These are phyloP conservation scores for Phoma herbarum DNA, from an alignment of 2,329 filamentous ascomycete species.

Conservation along the genomic window DNA sequence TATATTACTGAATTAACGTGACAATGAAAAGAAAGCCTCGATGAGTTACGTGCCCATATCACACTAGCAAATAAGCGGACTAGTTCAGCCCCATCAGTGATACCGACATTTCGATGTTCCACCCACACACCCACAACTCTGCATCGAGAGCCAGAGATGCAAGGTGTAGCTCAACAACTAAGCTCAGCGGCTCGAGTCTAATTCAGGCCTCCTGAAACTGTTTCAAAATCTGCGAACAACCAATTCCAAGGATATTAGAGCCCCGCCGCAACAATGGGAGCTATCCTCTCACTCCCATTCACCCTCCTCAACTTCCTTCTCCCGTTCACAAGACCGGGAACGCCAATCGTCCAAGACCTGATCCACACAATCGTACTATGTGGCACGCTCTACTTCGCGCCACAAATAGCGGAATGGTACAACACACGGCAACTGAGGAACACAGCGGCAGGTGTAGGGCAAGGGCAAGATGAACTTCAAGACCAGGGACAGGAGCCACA, in stretches of 20 bases:
- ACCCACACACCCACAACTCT: slow-evolving; percentile 1
- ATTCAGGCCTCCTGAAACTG: too few species aligned
- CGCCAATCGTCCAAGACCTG: slow-evolving; percentile 58
- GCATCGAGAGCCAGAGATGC: background rate
- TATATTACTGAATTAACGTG: too few species aligned
- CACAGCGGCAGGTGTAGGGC: slow-evolving; percentile 7
- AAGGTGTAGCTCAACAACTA: background rate
- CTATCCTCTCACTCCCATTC: slow-evolving; percentile 39
- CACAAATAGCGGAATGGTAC: slow-evolving; percentile 56
- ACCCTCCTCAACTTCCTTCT: slow-evolving; percentile 55
- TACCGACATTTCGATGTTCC: slow-evolving; percentile 6
- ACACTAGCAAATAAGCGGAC: background rate
- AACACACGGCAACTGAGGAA: slow-evolving; percentile 30
- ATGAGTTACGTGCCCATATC: background rate
- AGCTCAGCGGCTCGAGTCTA: too few species aligned
- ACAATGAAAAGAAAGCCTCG: background rate
- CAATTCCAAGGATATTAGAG: background rate
- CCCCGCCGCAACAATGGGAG: slow-evolving; percentile 38
- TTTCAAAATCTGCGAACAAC: background rate
- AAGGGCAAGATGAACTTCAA: background rate
- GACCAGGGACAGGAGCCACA: slow-evolving; percentile 5
- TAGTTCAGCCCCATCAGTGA: slow-evolving; percentile 17
- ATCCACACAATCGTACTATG: slow-evolving; percentile 56
- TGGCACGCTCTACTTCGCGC: slow-evolving; percentile 57
- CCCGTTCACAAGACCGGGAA: slow-evolving; percentile 58